A percentile compares a stretch with the other conserved stretches of the same genome.
Evolutionary conservation across 2,329 filamentous ascomycete species (phyloP).

Genomic region (Stemphylium lycopersici): DNA sequence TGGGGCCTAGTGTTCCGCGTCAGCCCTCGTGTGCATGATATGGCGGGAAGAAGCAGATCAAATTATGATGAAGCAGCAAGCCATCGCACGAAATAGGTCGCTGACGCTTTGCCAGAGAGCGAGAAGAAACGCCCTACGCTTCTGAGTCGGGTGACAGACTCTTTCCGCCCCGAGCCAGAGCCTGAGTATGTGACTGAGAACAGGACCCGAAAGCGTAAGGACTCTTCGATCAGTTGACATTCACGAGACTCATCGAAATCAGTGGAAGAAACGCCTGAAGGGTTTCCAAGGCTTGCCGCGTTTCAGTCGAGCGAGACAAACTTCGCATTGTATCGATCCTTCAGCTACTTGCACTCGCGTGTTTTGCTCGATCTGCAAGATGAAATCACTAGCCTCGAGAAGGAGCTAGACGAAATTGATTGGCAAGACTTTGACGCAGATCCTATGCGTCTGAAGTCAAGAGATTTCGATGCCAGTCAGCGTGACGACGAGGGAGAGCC

Average conservation of each 20-base stretch:
- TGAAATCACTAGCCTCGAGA: constrained; percentile 47
- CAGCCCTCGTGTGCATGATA: constrained; percentile 1
- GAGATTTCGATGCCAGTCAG: constrained; percentile 33
- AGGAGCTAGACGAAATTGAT: constrained; percentile 46
- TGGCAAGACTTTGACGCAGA: constrained; percentile 36
- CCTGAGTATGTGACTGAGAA: constrained; percentile 40
- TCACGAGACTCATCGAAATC: constrained; percentile 6
- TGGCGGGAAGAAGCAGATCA: not conserved
- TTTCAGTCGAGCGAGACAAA: constrained; percentile 51
- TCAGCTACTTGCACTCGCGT: constrained; percentile 49
- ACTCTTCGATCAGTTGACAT: not conserved
- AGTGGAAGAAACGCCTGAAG: constrained; percentile 49
- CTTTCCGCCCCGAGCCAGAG: constrained; percentile 41
- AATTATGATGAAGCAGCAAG: not conserved
- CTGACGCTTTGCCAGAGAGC: constrained; percentile 15
- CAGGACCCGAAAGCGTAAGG: constrained; percentile 42
- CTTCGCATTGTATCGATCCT: constrained; percentile 50
- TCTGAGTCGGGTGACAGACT: constrained; percentile 35
- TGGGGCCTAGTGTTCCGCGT: not conserved
- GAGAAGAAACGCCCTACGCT: constrained; percentile 33
- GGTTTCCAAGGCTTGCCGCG: constrained; percentile 48
- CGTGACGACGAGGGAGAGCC: constrained; percentile 20
- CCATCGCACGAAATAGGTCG: constrained; percentile 13
- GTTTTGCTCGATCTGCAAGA: constrained; percentile 48
- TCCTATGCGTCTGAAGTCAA: constrained; percentile 30